Base-by-base conservation (phyloP, 78 protist genomes). In the Monosiga brevicollis region DNA sequence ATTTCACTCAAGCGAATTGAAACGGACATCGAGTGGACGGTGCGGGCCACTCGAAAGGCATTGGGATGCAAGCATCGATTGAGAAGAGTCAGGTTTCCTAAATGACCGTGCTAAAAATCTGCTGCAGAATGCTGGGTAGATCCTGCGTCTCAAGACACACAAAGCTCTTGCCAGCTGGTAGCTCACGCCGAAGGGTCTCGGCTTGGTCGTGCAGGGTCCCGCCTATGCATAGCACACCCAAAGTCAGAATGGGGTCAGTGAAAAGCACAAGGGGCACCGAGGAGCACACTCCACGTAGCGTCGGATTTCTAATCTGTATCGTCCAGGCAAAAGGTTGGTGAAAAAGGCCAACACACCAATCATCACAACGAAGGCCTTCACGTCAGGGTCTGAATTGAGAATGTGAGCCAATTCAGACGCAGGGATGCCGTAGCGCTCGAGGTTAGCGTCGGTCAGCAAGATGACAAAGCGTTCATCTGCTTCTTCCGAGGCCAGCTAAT, bases 371-470 rank as follows among this genome's bases (percentile, higher is more conserved):
- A 24, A 83, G 34, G 89, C 90, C 37, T 84, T 49, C 38, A 92
- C 95, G 23, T 34, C 2, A 39, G 6, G 83, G 73, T 78, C 78
- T 3, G 79, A 70, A 20, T 0, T n/a, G 62, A 90, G 39, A 11
- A 77, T 39, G 1, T 11, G 25, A 0, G 80, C 82, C 0, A 90
- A 6, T n/a, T 39, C 75, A 1, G 0, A 15, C 11, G 86, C 54
- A 29, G 2, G 35, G 43, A 87, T 82, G 24, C 89, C 92, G 83
- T 92, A 92, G 2, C 86, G 79, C 38, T 42, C 86, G 42, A 92
- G 81, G 39, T 92, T 92, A 73, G 95, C 95, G 41, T 92, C 95
- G 23, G 87, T 80, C 62, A 92, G 42, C 26, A 92, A 35, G 41
- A 89, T 54, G 36, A 85, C 91, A 83, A 89, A 89, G 81, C 42